phyloP scores from a whole-genome alignment of 106 monocot genomes.

The Cymbidium sinense region DNA sequence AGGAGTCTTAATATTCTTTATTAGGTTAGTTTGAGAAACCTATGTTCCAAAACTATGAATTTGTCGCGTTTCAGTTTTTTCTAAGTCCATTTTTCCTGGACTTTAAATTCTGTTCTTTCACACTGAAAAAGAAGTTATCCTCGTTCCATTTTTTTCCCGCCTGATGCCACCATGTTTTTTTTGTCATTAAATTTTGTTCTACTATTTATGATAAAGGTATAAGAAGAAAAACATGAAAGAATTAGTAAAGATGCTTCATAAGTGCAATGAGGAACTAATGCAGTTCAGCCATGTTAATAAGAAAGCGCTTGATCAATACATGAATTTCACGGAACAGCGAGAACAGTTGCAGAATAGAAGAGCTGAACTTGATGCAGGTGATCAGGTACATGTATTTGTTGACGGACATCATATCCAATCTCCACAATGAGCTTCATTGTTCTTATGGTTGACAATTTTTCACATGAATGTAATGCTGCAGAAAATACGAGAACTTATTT shows the following conservation, averaged over 20 bases:
- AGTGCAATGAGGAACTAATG: conserved; percentile 82
- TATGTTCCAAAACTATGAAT: neutral
- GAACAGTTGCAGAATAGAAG: conserved; percentile 88
- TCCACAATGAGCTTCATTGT: neutral
- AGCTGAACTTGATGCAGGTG: conserved; percentile 91
- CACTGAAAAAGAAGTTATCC: neutral
- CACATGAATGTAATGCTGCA: conserved; percentile 27
- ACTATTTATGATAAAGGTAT: conserved; percentile 39
- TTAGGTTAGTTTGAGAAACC: neutral
- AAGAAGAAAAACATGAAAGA: conserved; percentile 86
- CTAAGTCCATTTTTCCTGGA: neutral
- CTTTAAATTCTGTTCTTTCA: neutral
- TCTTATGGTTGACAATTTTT: neutral
- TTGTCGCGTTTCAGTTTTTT: neutral
- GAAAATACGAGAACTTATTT: conserved; percentile 96
- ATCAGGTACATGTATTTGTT: conserved; percentile 45
- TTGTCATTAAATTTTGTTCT: neutral
- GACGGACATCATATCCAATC: neutral
- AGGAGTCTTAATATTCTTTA: neutral
- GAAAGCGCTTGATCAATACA: conserved; percentile 96
- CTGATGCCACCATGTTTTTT: neutral
- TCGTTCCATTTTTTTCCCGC: neutral
- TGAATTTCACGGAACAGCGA: conserved; percentile 95
- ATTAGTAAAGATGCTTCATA: conserved; percentile 81
- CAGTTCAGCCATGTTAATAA: conserved; percentile 99